These are phyloP conservation scores for Aspergillus sclerotioniger DNA, from an alignment of 495 filamentous ascomycete species.

Conservation along the genomic window DNA sequence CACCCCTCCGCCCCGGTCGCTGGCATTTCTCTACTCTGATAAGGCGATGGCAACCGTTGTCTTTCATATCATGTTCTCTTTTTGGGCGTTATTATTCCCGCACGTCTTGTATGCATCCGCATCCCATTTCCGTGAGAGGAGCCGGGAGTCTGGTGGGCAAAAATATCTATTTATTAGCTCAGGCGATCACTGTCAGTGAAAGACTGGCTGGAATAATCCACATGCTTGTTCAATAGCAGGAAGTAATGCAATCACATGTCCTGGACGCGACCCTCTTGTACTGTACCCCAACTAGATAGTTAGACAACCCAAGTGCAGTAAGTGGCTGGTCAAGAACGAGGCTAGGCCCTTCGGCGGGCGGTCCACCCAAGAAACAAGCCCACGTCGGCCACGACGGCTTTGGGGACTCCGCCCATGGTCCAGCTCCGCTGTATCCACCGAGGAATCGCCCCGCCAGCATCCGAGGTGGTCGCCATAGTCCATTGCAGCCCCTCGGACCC, in stretches of 20 bases:
- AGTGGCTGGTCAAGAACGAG: not conserved
- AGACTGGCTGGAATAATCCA: constrained; percentile 1
- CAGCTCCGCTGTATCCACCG: constrained; percentile 59
- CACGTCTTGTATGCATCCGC: constrained; percentile 20
- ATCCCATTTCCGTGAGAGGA: constrained; percentile 10
- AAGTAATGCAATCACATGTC: not conserved
- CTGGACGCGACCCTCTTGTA: no score
- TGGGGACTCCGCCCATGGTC: constrained; percentile 58
- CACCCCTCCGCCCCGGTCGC: not conserved
- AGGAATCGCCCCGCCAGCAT: constrained; percentile 65
- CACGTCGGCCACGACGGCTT: constrained; percentile 69
- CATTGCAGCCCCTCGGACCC: constrained; percentile 51
- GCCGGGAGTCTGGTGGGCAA: constrained; percentile 20
- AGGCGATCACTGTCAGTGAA: not conserved
- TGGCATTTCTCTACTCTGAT: not conserved
- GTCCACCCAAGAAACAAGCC: constrained; percentile 65
- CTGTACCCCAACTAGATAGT: no score
- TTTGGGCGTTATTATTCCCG: constrained; percentile 9
- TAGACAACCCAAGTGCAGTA: not conserved
- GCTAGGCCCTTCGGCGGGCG: constrained; percentile 27
- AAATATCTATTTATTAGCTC: constrained; percentile 12
- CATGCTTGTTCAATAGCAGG: constrained; percentile 10
- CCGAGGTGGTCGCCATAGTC: constrained; percentile 70
- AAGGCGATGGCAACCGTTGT: not conserved
- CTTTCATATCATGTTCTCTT: constrained; percentile 4